Evolutionary conservation across 2,329 filamentous ascomycete species (phyloP).

Genomic region (Cyanodermella asteris): DNA sequence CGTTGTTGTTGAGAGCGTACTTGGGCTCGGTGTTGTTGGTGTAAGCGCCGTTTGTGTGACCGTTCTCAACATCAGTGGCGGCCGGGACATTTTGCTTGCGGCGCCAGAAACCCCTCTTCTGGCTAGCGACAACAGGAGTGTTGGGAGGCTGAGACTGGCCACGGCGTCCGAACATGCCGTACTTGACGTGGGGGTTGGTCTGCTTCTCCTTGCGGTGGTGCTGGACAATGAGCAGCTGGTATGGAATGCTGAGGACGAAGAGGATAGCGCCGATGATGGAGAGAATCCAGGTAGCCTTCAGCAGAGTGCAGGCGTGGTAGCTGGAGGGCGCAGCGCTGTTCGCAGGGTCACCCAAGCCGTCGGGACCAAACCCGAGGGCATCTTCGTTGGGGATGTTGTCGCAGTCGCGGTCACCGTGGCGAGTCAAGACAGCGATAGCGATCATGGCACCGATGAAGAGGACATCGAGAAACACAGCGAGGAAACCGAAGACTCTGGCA

Average conservation of each 20-base stretch:
- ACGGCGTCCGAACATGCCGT: too few species aligned
- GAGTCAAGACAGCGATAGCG: constrained; percentile 57
- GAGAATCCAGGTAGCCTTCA: constrained; percentile 58
- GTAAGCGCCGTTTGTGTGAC: too few species aligned
- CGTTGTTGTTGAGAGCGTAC: too few species aligned
- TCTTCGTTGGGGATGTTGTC: constrained; percentile 28
- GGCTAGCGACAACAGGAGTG: too few species aligned
- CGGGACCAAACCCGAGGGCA: constrained; percentile 26
- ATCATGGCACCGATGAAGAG: constrained; percentile 58
- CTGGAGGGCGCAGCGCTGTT: too few species aligned
- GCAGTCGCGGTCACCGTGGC: constrained; percentile 46
- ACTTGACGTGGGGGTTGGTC: too few species aligned
- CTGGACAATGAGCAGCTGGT: constrained; percentile 46
- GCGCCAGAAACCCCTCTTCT: too few species aligned
- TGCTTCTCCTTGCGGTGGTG: constrained; percentile 55
- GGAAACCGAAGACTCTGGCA: constrained; percentile 45
- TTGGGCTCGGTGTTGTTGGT: too few species aligned
- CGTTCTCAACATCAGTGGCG: too few species aligned
- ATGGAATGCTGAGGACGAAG: constrained; percentile 49
- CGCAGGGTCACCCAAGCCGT: constrained; percentile 29
- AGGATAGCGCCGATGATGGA: constrained; percentile 56
- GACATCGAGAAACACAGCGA: constrained; percentile 57
- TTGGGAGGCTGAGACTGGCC: too few species aligned
- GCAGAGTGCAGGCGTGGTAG: constrained; percentile 56
- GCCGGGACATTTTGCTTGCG: too few species aligned